Percentiles rank a stretch among this genome's conserved stretches.
phyloP scores from a whole-genome alignment of 306 rosid genomes.

The Begonia fuchsioides region DNA sequence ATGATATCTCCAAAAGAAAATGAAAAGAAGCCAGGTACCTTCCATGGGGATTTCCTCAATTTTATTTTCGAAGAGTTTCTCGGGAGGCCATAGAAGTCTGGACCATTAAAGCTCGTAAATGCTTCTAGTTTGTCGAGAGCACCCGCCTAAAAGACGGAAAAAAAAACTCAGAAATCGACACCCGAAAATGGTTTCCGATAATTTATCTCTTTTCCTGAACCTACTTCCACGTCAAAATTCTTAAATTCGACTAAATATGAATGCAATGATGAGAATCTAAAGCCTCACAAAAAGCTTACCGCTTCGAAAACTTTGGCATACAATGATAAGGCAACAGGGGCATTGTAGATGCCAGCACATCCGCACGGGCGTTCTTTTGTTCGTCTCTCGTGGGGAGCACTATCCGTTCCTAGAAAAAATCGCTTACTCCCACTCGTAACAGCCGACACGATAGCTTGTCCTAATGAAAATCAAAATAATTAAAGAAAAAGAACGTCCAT shows the following conservation, averaged over 20 bases:
- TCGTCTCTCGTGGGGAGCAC: slow-evolving; percentile 84
- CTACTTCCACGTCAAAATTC: no score
- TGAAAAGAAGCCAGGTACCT: slow-evolving; percentile 49
- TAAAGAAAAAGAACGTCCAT: slow-evolving; percentile 3
- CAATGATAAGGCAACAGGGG: slow-evolving; percentile 68
- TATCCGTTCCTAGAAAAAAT: slow-evolving; percentile 88
- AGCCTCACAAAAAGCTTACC: slow-evolving; percentile 20
- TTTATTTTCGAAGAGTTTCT: slow-evolving; percentile 53
- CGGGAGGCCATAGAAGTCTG: slow-evolving; percentile 93
- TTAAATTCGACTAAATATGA: no score
- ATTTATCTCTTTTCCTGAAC: no score
- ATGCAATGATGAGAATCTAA: neutral
- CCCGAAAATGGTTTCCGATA: no score
- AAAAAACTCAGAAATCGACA: no score
- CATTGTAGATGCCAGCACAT: slow-evolving; percentile 81
- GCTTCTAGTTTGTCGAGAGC: slow-evolving; percentile 84
- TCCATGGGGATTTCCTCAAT: slow-evolving; percentile 54
- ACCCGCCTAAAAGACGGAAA: slow-evolving; percentile 35
- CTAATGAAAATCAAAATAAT: slow-evolving; percentile 20
- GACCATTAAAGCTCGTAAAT: slow-evolving; percentile 86
- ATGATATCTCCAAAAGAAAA: slow-evolving; percentile 65
- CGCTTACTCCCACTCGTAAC: slow-evolving; percentile 69
- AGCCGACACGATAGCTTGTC: slow-evolving; percentile 68
- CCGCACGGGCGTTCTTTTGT: slow-evolving; percentile 72
- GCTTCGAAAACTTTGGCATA: slow-evolving; percentile 90